Percentiles rank a stretch among this genome's conserved stretches.
These are phyloP conservation scores for Saccharomyces hybrid DNA, from an alignment of 1,139 yeast species.

Conservation along the genomic window DNA sequence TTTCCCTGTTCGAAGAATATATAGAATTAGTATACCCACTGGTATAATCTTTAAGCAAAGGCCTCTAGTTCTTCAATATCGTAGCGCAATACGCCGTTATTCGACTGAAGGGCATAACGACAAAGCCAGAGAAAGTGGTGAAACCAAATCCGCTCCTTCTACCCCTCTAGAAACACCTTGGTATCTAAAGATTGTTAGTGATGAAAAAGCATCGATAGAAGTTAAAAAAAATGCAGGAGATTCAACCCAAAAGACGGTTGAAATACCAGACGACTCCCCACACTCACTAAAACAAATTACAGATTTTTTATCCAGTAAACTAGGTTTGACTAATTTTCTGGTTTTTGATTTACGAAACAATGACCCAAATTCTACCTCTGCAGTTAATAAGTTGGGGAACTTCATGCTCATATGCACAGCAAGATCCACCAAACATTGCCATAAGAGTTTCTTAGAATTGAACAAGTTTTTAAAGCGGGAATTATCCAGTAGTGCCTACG, in stretches of 20 bases:
- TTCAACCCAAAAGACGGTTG: slow-evolving; percentile 9
- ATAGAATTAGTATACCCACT: too few relatives aligned
- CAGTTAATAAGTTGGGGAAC: slow-evolving; percentile 36
- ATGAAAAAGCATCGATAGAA: slow-evolving; percentile 9
- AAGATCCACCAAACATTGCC: slow-evolving; percentile 67
- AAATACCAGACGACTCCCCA: slow-evolving; percentile 53
- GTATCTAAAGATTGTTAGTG: slow-evolving; percentile 23
- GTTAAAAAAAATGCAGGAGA: slow-evolving; percentile 2
- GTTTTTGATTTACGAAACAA: slow-evolving; percentile 51
- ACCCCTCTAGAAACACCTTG: slow-evolving; percentile 16
- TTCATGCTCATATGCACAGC: slow-evolving; percentile 70
- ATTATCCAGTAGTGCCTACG: slow-evolving; percentile 39
- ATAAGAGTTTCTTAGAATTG: slow-evolving; percentile 60
- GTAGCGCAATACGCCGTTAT: too few relatives aligned
- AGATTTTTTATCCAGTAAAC: slow-evolving; percentile 43
- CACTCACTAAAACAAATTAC: slow-evolving; percentile 40
- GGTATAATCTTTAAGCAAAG: too few relatives aligned
- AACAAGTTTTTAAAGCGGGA: slow-evolving; percentile 41
- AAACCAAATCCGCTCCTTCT: too few relatives aligned
- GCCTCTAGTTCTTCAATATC: too few relatives aligned
- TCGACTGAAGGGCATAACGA: too few relatives aligned
- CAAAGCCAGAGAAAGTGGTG: too few relatives aligned
- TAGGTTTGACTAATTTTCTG: slow-evolving; percentile 57
- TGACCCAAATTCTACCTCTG: slow-evolving; percentile 39
- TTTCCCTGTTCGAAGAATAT: too few relatives aligned